A percentile compares a stretch with the other conserved stretches of the same genome.
These are phyloP conservation scores for Aspergillus terreus DNA, from an alignment of 2,329 filamentous ascomycete species.

Conservation along the genomic window DNA sequence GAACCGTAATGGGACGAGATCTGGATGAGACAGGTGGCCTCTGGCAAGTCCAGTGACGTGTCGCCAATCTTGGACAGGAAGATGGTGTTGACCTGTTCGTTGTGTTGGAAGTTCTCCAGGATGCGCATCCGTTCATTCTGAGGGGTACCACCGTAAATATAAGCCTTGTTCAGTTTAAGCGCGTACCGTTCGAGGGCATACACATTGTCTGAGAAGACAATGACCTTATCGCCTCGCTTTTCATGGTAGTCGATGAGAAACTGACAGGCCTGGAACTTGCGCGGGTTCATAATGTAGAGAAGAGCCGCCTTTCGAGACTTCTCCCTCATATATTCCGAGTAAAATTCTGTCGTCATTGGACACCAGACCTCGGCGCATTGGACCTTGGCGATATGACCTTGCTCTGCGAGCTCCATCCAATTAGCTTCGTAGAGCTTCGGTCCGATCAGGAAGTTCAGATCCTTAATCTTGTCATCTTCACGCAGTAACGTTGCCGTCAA, in stretches of 20 bases:
- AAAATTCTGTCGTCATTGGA: constrained; percentile 98
- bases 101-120: constrained; percentile 92
- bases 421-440: constrained; percentile 98
- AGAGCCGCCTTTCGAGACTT: constrained; percentile 64
- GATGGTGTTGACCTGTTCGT: constrained; percentile 82
- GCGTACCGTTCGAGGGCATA: constrained; percentile 88
- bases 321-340: constrained; percentile 80
- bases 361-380: constrained; percentile 99
- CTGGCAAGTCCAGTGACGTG: constrained; percentile 93
- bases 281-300: constrained; percentile 95
- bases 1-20: constrained; percentile 98
- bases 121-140: constrained; percentile 83
- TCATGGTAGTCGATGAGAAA: constrained; percentile 99
- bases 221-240: constrained; percentile 90
- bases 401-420: constrained; percentile 97
- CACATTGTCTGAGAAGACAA: constrained; percentile 97
- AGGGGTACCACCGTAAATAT: constrained; percentile 84
- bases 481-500: constrained; percentile 89
- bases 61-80: constrained; percentile 98
- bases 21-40: constrained; percentile 94
- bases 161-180: constrained; percentile 76
- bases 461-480: constrained; percentile 97
- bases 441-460: constrained; percentile 94
- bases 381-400: constrained; percentile 93
- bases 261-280: constrained; percentile 95